These are phyloP conservation scores for Herpetospermum pedunculosum DNA, from an alignment of 306 rosid genomes.

Conservation along the genomic window DNA sequence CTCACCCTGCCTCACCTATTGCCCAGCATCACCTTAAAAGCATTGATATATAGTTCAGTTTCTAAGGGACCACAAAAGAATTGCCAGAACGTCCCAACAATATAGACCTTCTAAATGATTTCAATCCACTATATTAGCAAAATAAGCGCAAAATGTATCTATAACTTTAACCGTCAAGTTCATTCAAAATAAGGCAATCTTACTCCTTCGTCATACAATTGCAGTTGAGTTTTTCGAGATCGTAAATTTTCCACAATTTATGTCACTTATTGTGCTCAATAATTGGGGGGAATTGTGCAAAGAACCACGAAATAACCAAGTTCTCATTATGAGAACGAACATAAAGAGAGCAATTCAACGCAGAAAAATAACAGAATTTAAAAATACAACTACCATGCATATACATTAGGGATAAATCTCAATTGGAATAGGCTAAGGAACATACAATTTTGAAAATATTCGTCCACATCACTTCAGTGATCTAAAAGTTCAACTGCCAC, in stretches of 20 bases:
- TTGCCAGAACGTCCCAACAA: neutral
- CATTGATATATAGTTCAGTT: neutral
- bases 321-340: neutral
- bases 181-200: neutral
- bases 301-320: neutral
- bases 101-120: neutral
- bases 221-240: neutral
- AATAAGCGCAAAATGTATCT: neutral
- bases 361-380: neutral
- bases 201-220: neutral
- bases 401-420: neutral
- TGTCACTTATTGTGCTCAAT: neutral
- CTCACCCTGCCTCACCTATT: neutral
- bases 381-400: neutral
- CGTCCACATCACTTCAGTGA: conserved; percentile 36
- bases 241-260: neutral
- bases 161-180: neutral
- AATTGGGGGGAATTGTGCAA: neutral
- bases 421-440: neutral
- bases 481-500: neutral
- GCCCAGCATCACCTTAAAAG: neutral
- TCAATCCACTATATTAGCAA: neutral
- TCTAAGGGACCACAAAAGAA: neutral
- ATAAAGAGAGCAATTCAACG: neutral
- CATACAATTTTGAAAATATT: conserved; percentile 44